Evolutionary conservation across 306 rosid species (phyloP).

Genomic region (Dryas alaskensis): DNA sequence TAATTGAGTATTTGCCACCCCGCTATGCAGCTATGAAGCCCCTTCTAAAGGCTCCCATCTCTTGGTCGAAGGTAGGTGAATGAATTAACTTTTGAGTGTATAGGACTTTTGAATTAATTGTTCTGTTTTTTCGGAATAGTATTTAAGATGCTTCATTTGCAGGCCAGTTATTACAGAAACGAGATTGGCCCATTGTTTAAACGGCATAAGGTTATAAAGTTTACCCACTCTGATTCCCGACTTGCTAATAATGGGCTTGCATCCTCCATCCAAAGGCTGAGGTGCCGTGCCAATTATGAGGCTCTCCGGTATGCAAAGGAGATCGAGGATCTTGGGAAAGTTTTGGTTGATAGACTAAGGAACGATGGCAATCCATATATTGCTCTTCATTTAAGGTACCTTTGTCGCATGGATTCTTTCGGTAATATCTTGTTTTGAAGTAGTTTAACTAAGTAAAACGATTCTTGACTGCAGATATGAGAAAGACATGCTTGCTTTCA

Average conservation of each 20-base stretch:
- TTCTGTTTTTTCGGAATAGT: slow-evolving; percentile 6
- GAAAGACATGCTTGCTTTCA: slow-evolving; percentile 98
- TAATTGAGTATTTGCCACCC: slow-evolving; percentile 74
- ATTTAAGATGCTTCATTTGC: slow-evolving; percentile 45
- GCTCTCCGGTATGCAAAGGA: slow-evolving; percentile 70
- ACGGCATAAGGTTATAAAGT: slow-evolving; percentile 59
- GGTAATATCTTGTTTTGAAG: background rate
- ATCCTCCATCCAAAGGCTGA: slow-evolving; percentile 71
- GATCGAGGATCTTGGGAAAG: slow-evolving; percentile 80
- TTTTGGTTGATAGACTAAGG: slow-evolving; percentile 69
- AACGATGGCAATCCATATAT: slow-evolving; percentile 65
- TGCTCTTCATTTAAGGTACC: slow-evolving; percentile 92
- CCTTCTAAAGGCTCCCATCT: slow-evolving; percentile 78
- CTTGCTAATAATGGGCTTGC: slow-evolving; percentile 87
- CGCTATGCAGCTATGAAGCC: slow-evolving; percentile 50
- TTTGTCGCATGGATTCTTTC: background rate
- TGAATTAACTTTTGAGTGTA: background rate
- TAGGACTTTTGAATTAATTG: background rate
- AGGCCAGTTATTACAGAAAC: slow-evolving; percentile 87
- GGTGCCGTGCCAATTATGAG: slow-evolving; percentile 87
- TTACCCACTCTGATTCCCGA: slow-evolving; percentile 90
- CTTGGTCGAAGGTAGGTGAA: slow-evolving; percentile 89
- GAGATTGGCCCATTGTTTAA: slow-evolving; percentile 75
- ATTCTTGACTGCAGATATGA: slow-evolving; percentile 61
- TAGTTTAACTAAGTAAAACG: background rate